Conservation (phyloP, 1,284 basidiomycete genomes). For the Fomitopsis schrenkii region DNA sequence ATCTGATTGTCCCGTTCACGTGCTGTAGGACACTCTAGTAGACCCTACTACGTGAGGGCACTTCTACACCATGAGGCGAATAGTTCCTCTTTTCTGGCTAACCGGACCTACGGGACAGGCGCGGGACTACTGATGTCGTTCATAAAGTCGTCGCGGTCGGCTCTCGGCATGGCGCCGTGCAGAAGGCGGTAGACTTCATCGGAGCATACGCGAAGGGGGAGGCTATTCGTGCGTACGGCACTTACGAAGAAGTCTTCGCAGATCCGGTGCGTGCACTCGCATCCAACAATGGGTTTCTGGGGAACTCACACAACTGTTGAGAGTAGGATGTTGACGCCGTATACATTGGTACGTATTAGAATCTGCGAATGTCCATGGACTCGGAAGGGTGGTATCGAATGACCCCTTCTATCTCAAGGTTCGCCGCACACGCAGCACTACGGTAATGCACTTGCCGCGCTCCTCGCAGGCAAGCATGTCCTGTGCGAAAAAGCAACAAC, state of each 20-base stretch:
- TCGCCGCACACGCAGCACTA: conserved; percentile 90
- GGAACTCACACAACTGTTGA: not conserved
- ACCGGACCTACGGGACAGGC: conserved; percentile 3
- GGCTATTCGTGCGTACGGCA: conserved; percentile 67
- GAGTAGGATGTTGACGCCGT: conserved; percentile 71
- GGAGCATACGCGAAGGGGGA: conserved; percentile 42
- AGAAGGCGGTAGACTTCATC: conserved; percentile 74
- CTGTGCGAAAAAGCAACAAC: conserved; percentile 84
- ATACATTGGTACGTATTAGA: conserved; percentile 58
- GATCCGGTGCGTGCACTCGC: conserved; percentile 47
- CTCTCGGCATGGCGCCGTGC: conserved; percentile 54
- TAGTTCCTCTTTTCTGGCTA: not conserved
- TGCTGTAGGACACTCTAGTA: conserved; percentile 38
- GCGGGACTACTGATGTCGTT: conserved; percentile 54
- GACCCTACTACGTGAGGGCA: conserved; percentile 44
- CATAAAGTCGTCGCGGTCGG: conserved; percentile 81
- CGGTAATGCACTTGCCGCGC: conserved; percentile 70
- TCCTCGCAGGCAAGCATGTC: conserved; percentile 81
- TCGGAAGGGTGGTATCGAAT: not conserved
- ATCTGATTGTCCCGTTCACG: not conserved
- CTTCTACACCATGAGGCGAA: not conserved
- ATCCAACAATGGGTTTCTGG: not conserved
- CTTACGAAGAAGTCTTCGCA: conserved; percentile 74
- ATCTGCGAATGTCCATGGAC: not conserved
- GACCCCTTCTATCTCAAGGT: conserved; percentile 35